Percentiles rank a stretch among this genome's conserved stretches.
Evolutionary conservation across 1,284 basidiomycete genomes (phyloP).

Genomic region (Phellopilus nigrolimitatus): DNA sequence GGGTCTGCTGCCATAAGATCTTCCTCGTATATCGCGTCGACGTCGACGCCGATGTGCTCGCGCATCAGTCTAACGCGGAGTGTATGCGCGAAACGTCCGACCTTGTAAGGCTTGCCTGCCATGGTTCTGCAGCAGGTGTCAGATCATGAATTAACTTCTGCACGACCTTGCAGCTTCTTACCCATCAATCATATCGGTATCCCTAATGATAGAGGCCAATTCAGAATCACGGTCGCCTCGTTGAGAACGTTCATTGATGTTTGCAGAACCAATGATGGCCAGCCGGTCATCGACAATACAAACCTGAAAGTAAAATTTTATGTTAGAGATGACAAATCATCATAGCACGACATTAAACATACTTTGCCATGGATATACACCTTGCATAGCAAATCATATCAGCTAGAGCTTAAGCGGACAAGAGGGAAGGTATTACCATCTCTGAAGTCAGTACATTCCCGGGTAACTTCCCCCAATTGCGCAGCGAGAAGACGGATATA

Average conservation of each 20-base stretch:
- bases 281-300: constrained; percentile 96
- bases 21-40: constrained; percentile 84
- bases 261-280: constrained; percentile 98
- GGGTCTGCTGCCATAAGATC: constrained; percentile 60
- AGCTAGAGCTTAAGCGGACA: neutral
- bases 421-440: constrained; percentile 45
- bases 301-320: constrained; percentile 32
- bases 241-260: constrained; percentile 97
- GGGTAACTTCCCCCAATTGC: constrained; percentile 91
- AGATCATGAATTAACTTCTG: constrained; percentile 17
- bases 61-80: constrained; percentile 93
- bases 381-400: constrained; percentile 30
- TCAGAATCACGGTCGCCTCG: constrained; percentile 97
- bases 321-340: neutral
- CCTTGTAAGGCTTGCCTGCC: constrained; percentile 93
- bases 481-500: constrained; percentile 87
- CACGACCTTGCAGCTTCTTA: constrained; percentile 31
- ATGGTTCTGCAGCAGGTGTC: constrained; percentile 63
- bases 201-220: constrained; percentile 86
- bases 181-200: constrained; percentile 96
- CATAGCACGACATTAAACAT: constrained; percentile 2
- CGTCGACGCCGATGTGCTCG: constrained; percentile 94
- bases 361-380: constrained; percentile 88
- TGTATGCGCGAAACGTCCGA: constrained; percentile 95
- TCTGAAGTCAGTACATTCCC: constrained; percentile 87